Base-by-base conservation (phyloP, 768 basidiomycete genomes). In the Butyriboletus loyo region DNA sequence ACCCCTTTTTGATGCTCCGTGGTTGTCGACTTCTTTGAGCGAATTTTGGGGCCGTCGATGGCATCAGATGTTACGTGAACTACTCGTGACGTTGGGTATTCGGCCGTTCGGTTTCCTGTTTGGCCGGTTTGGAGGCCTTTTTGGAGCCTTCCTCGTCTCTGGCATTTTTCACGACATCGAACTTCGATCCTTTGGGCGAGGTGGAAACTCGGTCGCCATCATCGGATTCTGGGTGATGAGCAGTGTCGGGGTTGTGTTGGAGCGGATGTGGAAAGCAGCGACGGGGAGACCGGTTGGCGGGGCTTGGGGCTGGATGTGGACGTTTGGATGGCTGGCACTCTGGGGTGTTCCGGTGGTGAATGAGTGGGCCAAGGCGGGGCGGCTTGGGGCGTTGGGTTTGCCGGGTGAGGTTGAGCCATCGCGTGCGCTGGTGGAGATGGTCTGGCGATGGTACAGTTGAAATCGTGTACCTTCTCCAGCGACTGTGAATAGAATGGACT, bases 51-150 rank as follows among this genome's bases (percentile, higher is more conserved):
- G 77, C 0, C 65, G 58, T 52, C 71, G 81, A 24, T 88, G 86
- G 86, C 86, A 88, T 60, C 84, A 86, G 60, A 57, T 82, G 14
- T 81, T 86, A 64, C 76, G 85, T 22, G 73, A 80, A 37, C 57
- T 69, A 22, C 82, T 87, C 57, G 64, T 85, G 39, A 59, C 64
- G 7, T 52, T 80, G 15, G 85, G 83, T 13, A 69, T 69, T 2
- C 68, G 66, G 27, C 82, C 82, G 0, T 56, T 79, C 19, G 56
- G 60, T n/a, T 60, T 63, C 45, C 35, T 84, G 5, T 65, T 80
- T 31, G 84, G 85, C 5, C 75, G 76, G 11, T 49, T 65, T 1
- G 83, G 79, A 4, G 73, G 70, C 4, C 66, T 86, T 1, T 38
- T 87, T 0, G 84, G 83, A 5, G 77, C 76, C 1, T 88, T 87